Evolutionary conservation across 1,139 yeast genomes (phyloP).

Genomic region (Debaryomyces sp.): DNA sequence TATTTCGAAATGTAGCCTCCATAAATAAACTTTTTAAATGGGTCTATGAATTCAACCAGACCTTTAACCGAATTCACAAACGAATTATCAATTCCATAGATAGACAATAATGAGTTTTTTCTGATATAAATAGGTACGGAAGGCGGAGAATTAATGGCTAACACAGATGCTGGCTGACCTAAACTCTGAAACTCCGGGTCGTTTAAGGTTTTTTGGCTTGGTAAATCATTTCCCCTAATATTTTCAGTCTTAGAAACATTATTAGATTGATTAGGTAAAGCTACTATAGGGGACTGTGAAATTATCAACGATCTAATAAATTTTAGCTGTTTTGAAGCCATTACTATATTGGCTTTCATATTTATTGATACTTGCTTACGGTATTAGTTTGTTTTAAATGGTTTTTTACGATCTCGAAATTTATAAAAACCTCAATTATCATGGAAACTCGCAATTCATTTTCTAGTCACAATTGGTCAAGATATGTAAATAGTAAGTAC

Average conservation of each 20-base stretch:
- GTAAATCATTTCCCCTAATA: constrained; percentile 23
- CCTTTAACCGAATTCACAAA: constrained; percentile 28
- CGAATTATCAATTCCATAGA: constrained; percentile 36
- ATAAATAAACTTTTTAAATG: constrained; percentile 40
- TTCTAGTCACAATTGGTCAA: not conserved
- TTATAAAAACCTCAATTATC: not conserved
- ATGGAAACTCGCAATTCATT: not conserved
- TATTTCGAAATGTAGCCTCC: constrained; percentile 47
- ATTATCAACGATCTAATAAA: constrained; percentile 8
- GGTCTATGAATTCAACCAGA: constrained; percentile 32
- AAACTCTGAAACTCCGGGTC: constrained; percentile 37
- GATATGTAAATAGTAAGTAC: not conserved
- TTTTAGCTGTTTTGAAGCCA: constrained; percentile 6
- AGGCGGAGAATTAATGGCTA: constrained; percentile 53
- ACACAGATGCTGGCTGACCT: constrained; percentile 47
- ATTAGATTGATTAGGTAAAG: constrained; percentile 1
- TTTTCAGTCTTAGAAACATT: constrained; percentile 13
- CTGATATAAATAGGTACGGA: constrained; percentile 55
- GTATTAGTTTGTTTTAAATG: not conserved
- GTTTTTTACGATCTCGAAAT: not conserved
- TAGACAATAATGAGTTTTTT: constrained; percentile 50
- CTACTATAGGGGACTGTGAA: constrained; percentile 6
- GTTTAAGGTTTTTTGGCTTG: constrained; percentile 20
- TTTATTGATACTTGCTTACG: not conserved
- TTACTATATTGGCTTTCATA: not conserved